These are phyloP conservation scores for Cryptosporidium bovis DNA, from an alignment of 169 alveolate species.

Conservation along the genomic window DNA sequence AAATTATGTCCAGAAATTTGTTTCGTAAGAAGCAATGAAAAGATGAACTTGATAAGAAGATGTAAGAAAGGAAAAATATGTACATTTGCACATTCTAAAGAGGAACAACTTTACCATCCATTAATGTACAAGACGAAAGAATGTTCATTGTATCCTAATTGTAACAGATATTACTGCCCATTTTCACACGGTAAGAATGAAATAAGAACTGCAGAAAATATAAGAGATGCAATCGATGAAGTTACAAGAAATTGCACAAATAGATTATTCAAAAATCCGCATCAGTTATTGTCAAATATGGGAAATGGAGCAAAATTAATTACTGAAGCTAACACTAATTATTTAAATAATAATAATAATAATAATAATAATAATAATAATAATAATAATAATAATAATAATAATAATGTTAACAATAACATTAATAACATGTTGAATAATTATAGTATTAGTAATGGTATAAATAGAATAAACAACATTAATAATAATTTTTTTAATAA, in stretches of 20 bases:
- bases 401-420: neutral
- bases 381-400: slow-evolving; percentile 5
- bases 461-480: neutral
- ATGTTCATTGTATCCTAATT: slow-evolving; percentile 77
- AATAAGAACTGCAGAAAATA: slow-evolving; percentile 67
- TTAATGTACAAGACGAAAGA: slow-evolving; percentile 77
- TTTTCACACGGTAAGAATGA: slow-evolving; percentile 77
- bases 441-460: neutral
- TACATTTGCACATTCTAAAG: slow-evolving; percentile 81
- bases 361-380: neutral
- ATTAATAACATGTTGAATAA: neutral
- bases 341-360: neutral
- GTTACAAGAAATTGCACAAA: slow-evolving; percentile 1
- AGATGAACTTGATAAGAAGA: slow-evolving; percentile 80
- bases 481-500: neutral
- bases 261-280: slow-evolving; percentile 38
- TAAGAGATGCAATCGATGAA: slow-evolving; percentile 56
- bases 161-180: slow-evolving; percentile 81
- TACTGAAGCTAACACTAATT: neutral
- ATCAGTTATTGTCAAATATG: slow-evolving; percentile 29
- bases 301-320: neutral
- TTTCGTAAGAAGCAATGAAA: slow-evolving; percentile 77
- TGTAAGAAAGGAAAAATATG: slow-evolving; percentile 80
- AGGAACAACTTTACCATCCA: slow-evolving; percentile 82
- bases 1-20: slow-evolving; percentile 81